Base-by-base conservation (phyloP, 768 basidiomycete species). In the Leccinellum albellum region DNA sequence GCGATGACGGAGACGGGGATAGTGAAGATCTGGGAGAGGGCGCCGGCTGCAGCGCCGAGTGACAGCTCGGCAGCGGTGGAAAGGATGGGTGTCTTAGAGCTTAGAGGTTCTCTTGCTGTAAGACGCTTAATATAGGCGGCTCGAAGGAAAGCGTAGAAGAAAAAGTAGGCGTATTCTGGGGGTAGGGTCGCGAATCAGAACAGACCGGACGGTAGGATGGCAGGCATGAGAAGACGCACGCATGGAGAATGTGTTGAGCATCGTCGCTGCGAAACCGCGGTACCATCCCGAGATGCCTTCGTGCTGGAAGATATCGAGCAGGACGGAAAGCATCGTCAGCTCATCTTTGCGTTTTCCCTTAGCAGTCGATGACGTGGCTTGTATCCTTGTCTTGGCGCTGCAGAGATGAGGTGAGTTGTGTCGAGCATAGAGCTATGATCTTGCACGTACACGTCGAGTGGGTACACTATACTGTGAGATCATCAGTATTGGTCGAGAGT, bases 1-100 rank as follows among this genome's bases (percentile, higher is more conserved):
- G 97, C 97, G 66, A 99, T 97, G 51, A 98, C 96, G 7, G 93
- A 85, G 14, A 98, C 96, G 10, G 97, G 97, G 63, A 98, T 97
- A 21, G 97, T 99, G 76, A 98, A 98, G 55, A 98, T 88, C 72
- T 98, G 97, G 5, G 95, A 95, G 17, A 98, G 83, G 0, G 87
- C 96, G 3, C 96, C 97, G 1, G 97, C 97, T 13, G 89, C 66
- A 2, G 97, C 97, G 12, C 97, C 96, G 17, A 99, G 79, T 20
- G 89, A 69, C 4, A 99, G 80, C 70, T 99, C 97, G 28, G 86
- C 84, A 3, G 79, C 83, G 9, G 88, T 92, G 6, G 86, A 90
- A 6, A 93, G 75, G 4, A 82, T 73, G 17, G 82, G 83, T 0
- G 82, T 60, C 62, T 84, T 86, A 28, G 84, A 78, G 5, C 88